Evolutionary conservation across 495 filamentous ascomycete species (phyloP).

Genomic region (Penicillium nucicola): DNA sequence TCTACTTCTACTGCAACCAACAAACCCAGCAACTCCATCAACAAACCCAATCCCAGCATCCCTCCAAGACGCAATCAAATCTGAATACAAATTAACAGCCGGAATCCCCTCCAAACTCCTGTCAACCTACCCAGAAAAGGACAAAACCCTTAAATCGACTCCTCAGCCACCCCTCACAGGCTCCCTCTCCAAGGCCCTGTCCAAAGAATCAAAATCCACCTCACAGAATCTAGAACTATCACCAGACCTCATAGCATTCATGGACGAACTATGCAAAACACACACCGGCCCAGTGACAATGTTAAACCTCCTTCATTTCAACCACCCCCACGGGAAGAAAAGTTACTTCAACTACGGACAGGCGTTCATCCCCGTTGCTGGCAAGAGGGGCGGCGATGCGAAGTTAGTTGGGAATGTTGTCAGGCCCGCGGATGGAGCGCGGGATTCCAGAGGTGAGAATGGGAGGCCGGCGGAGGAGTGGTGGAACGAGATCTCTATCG

Average conservation of each 20-base stretch:
- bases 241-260: slow-evolving; percentile 49
- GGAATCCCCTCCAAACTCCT: slow-evolving; percentile 55
- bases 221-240: slow-evolving; percentile 55
- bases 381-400: slow-evolving; percentile 52
- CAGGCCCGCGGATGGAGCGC: slow-evolving; percentile 9
- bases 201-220: slow-evolving; percentile 25
- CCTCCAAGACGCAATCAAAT: slow-evolving; percentile 28
- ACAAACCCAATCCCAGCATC: slow-evolving; percentile 30
- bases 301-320: slow-evolving; percentile 67
- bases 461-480: slow-evolving; percentile 33
- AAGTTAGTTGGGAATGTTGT: slow-evolving; percentile 64
- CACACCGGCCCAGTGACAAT: slow-evolving; percentile 55
- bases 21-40: background rate
- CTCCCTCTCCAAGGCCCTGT: slow-evolving; percentile 27
- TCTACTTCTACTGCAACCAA: slow-evolving; percentile 47
- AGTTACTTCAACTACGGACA: slow-evolving; percentile 57
- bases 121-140: slow-evolving; percentile 41
- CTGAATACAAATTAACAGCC: slow-evolving; percentile 47
- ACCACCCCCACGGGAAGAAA: slow-evolving; percentile 44
- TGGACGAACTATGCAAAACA: slow-evolving; percentile 26
- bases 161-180: slow-evolving; percentile 33
- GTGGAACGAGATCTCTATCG: slow-evolving; percentile 60
- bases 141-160: slow-evolving; percentile 44
- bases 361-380: slow-evolving; percentile 54
- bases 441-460: slow-evolving; percentile 24